Evolutionary conservation across 768 basidiomycete species (phyloP), one percentile per base, ranked within the genome.

Genomic region (Suillus lakei): DNA sequence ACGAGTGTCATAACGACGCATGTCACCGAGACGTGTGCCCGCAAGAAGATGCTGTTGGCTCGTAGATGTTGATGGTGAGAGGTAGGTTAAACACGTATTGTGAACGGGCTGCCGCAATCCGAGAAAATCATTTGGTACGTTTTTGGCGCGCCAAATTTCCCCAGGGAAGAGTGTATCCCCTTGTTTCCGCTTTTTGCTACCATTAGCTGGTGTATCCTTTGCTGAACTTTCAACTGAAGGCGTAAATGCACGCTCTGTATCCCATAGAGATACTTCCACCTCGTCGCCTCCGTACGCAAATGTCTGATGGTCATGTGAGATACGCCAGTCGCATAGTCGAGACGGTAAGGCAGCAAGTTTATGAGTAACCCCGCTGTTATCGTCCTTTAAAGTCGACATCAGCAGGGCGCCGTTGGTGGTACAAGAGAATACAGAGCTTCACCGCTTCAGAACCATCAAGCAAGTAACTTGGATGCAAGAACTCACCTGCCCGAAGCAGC

Each of bases 241-340:
- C 55, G 73, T 66, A 74, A 85, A 81, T 77, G 92, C 72, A 76
- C 82, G 69, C 70, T 93, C 90, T 8, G 85, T 83, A 71, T 91
- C 81, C 94, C 94, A 96, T 4, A 95, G 72, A 2, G 93, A 95
- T 2, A 92, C 74, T 64, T 94, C 91, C 21, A 96, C 92, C 76
- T 96, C 94, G 67, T 95, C 88, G 3, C 94, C 94, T 15, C 90
- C 94, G 67, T 94, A 95, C 2, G 88, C 84, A 78, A 96, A 95
- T 0, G 83, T 84, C 41, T 81, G 73, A 3, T 77, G 78, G 64
- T 85, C 79, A 21, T 78, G 72, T 1, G 88, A 85, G 28, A 92
- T 71, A 38, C 83, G 82, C 90, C 92, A 93, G 62, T 85, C 86
- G 54, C 77, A 79, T n/a, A 95, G 80, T 26, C 91, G 87, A 65